Percentiles rank a stretch among this genome's conserved stretches.
Conservation (phyloP, 2,329 filamentous ascomycete genomes). For the Sphaerulina musiva region DNA sequence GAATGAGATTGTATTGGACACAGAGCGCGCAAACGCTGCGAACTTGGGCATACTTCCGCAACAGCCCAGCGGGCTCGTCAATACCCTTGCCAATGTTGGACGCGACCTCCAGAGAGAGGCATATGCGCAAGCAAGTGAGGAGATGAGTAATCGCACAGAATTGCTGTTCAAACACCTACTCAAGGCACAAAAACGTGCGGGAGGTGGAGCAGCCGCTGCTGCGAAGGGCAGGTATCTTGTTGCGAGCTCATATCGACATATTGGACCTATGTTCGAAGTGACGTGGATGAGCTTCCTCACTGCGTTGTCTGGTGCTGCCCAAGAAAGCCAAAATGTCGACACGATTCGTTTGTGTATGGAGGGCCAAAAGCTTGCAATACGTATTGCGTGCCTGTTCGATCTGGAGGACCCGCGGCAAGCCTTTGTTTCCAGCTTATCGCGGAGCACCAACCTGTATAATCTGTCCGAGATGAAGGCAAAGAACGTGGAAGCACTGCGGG, state of each 20-base stretch:
- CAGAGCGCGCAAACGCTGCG: constrained; percentile 82
- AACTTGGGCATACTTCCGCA: constrained; percentile 61
- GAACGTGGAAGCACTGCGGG: constrained; percentile 90
- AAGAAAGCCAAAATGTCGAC: constrained; percentile 87
- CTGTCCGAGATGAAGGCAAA: constrained; percentile 91
- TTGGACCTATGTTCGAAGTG: constrained; percentile 97
- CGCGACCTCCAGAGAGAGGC: constrained; percentile 88
- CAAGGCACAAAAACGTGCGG: constrained; percentile 76
- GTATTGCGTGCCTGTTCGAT: constrained; percentile 88
- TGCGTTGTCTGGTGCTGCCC: constrained; percentile 84
- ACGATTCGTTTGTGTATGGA: constrained; percentile 90
- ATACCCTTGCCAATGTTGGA: constrained; percentile 81
- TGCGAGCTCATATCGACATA: constrained; percentile 87
- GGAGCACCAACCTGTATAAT: constrained; percentile 93
- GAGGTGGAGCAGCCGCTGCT: constrained; percentile 35
- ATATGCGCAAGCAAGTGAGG: constrained; percentile 89
- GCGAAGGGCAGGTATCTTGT: constrained; percentile 72
- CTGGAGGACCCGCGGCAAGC: constrained; percentile 88
- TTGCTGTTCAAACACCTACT: constrained; percentile 92
- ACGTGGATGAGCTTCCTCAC: constrained; percentile 99
- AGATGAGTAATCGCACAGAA: constrained; percentile 74
- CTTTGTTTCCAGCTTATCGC: constrained; percentile 86
- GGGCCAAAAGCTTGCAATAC: constrained; percentile 87
- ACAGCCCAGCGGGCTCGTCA: constrained; percentile 38
- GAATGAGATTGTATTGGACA: constrained; percentile 92